Conservation (phyloP, 805 yeast genomes). For the Kockiozyma suomiensis region DNA sequence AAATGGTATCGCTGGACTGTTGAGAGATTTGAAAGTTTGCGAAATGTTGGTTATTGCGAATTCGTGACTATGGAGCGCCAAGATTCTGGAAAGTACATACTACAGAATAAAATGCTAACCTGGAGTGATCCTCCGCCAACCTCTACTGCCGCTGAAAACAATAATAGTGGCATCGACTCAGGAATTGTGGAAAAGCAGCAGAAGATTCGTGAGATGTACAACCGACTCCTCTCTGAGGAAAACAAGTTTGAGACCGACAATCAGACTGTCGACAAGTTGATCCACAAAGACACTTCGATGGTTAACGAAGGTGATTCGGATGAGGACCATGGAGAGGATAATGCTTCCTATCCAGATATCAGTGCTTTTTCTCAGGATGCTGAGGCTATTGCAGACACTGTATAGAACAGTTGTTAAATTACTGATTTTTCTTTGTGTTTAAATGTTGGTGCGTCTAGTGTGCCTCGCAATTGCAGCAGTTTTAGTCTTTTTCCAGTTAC, state of each 20-base stretch:
- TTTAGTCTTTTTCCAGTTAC: too few species aligned
- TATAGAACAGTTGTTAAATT: background rate
- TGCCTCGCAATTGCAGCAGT: too few species aligned
- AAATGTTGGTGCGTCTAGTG: too few species aligned
- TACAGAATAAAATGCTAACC: slow-evolving; percentile 64
- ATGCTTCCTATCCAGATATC: background rate
- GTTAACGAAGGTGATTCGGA: slow-evolving; percentile 20
- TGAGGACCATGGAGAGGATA: slow-evolving; percentile 9
- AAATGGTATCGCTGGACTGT: slow-evolving; percentile 94
- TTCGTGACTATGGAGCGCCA: slow-evolving; percentile 75
- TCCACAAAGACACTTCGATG: background rate
- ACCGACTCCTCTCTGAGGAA: slow-evolving; percentile 2
- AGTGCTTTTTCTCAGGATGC: background rate
- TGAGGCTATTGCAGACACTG: background rate
- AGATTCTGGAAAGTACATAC: slow-evolving; percentile 51
- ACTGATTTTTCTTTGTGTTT: too few species aligned
- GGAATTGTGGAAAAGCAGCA: slow-evolving; percentile 5
- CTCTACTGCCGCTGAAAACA: background rate
- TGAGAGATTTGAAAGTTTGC: slow-evolving; percentile 80
- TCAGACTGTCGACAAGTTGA: background rate
- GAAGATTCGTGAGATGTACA: slow-evolving; percentile 6
- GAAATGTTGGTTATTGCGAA: slow-evolving; percentile 83
- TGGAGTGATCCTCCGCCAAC: slow-evolving; percentile 59
- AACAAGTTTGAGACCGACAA: background rate
- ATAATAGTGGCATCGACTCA: background rate